phyloP scores from a whole-genome alignment of 2,329 filamentous ascomycete species.

The Cladosporium sp. region DNA sequence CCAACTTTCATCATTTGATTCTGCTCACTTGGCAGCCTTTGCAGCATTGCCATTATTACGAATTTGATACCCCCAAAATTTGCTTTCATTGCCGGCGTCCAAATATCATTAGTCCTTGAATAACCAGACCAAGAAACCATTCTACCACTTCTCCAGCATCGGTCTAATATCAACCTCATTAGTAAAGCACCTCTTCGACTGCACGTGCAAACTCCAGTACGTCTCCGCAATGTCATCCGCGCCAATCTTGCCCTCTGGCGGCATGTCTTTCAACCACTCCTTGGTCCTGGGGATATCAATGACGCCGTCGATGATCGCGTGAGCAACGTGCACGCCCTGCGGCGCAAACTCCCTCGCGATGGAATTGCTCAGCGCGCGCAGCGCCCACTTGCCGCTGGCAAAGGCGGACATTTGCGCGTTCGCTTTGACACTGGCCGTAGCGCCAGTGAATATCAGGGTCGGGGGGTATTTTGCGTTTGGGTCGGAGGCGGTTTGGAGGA shows the following conservation, averaged over 20 bases:
- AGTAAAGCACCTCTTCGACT: slow-evolving; percentile 76
- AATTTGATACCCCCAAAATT: slow-evolving; percentile 8
- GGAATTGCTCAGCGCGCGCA: slow-evolving; percentile 72
- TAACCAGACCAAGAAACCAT: neutral
- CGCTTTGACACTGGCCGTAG: slow-evolving; percentile 76
- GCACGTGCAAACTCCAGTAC: slow-evolving; percentile 82
- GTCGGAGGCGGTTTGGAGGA: slow-evolving; percentile 50
- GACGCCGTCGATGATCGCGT: slow-evolving; percentile 80
- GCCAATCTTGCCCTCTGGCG: slow-evolving; percentile 68
- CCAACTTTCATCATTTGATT: slow-evolving; percentile 49
- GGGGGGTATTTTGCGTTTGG: slow-evolving; percentile 65
- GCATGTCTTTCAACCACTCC: slow-evolving; percentile 57
- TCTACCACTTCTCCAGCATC: slow-evolving; percentile 78
- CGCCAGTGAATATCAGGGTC: slow-evolving; percentile 81
- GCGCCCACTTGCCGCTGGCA: slow-evolving; percentile 77
- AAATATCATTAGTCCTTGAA: neutral
- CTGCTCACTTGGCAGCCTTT: neutral
- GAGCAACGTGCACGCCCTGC: slow-evolving; percentile 78
- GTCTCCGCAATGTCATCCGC: slow-evolving; percentile 84
- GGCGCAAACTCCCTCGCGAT: slow-evolving; percentile 83
- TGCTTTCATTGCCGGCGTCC: neutral
- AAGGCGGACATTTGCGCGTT: slow-evolving; percentile 71
- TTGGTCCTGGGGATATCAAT: slow-evolving; percentile 79
- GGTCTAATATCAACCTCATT: slow-evolving; percentile 81
- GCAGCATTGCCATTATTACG: neutral